Conservation (phyloP, 2,329 filamentous ascomycete genomes). For the Xylaria sp. region DNA sequence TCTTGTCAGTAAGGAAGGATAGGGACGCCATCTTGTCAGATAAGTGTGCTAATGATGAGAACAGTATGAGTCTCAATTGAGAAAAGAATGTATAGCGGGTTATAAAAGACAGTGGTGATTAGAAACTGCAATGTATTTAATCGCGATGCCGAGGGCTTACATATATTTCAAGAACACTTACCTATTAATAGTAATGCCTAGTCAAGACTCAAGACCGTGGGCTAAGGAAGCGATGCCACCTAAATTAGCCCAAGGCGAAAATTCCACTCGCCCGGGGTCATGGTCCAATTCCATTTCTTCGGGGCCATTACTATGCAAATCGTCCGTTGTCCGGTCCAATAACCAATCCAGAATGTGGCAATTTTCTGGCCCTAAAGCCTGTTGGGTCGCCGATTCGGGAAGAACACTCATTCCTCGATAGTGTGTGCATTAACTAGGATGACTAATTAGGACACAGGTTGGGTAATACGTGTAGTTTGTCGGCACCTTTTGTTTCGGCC, state of each 20-base stretch:
- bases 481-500: background rate
- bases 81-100: background rate
- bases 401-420: background rate
- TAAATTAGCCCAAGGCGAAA: background rate
- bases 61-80: background rate
- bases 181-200: constrained; percentile 14
- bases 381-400: background rate
- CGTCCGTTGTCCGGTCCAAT: background rate
- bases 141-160: constrained; percentile 4
- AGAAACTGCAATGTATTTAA: background rate
- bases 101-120: background rate
- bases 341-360: background rate
- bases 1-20: constrained; percentile 43
- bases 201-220: background rate
- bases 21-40: constrained; percentile 42
- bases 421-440: background rate
- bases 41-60: background rate
- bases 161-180: constrained; percentile 12
- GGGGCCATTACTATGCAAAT: constrained; percentile 24
- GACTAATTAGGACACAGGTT: constrained; percentile 7
- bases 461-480: background rate
- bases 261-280: constrained; percentile 17
- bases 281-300: constrained; percentile 26
- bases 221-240: background rate
- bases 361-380: background rate